These are phyloP conservation scores for Irpex sp. DNA, from an alignment of 1,284 basidiomycete species.

Conservation along the genomic window DNA sequence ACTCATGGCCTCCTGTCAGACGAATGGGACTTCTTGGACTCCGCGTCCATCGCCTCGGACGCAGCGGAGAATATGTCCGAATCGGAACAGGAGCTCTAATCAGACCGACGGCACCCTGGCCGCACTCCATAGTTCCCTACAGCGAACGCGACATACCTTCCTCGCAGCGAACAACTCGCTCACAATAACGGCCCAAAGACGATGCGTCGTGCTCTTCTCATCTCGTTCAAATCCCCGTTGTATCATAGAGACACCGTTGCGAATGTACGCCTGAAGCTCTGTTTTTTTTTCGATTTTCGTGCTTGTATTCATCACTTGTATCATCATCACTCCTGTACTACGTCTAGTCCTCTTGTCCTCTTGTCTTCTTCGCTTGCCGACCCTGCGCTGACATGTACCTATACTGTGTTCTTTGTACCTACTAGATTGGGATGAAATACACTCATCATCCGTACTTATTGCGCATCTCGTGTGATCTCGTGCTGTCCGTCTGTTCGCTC, in stretches of 20 bases:
- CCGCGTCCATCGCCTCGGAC: neutral
- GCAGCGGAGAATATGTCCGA: neutral
- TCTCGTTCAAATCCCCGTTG: no score
- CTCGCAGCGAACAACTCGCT: neutral
- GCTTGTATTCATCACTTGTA: neutral
- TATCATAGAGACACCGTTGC: no score
- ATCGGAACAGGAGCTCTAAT: neutral
- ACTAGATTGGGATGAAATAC: neutral
- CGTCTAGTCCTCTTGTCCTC: neutral
- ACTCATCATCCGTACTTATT: neutral
- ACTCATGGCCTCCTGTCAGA: neutral
- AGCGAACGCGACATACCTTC: no score
- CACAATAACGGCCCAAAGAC: no score
- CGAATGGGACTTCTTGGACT: slow-evolving; percentile 5
- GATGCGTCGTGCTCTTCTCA: no score
- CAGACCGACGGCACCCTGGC: neutral
- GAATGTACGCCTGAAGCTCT: no score
- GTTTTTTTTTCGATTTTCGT: no score
- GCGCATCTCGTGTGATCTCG: neutral
- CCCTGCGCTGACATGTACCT: neutral
- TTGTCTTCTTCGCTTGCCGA: neutral
- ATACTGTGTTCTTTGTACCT: neutral
- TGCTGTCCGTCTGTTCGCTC: neutral
- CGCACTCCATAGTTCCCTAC: neutral
- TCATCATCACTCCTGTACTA: neutral